Base-by-base conservation (phyloP, 164 flowering plant genomes). In the Liquidambar formosana region DNA sequence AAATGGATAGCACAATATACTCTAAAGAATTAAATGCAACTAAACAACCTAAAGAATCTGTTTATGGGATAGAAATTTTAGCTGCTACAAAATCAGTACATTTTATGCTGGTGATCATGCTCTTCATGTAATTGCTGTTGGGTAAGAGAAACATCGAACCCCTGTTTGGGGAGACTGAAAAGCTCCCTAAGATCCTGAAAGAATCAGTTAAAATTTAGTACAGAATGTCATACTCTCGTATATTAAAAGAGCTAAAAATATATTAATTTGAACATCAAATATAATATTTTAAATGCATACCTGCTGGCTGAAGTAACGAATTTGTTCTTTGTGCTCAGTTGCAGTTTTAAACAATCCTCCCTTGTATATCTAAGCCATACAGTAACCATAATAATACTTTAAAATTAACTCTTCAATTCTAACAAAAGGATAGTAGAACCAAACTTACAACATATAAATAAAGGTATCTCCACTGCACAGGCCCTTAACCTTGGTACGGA, bases 311-410 rank as follows among this genome's bases (percentile, higher is more conserved):
- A 96, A 96, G 73, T 96, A 96, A 0, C 98, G 88, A 10, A 86
- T 90, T 79, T 96, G 97, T 72, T 96, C 98, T 78, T 90, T 96
- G 66, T 92, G 94, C 79, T 96, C 99, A 4, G 99, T 96, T 65
- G 99, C 99, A 70, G 87, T 76, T 85, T 82, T 93, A 71, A 92
- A 92, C 71, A 96, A 78, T 21, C 97, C 97, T 10, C 98, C 99
- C 78, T 96, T 96, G 81, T 73, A 96, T 65, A 96, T 77, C 99
- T 96, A 79, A 16, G 67, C 51, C 47, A 57, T n/a, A 49, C 26
- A 27, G 18, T 38, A 56, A 11, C 46, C 26, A 68, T 15, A 63
- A 49, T 1, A 25, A 23, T 26, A 60, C 27, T 25, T 18, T 15
- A n/a, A n/a, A n/a, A n/a, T n/a, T n/a, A n/a, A n/a, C n/a, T n/a